phyloP scores from a whole-genome alignment of 306 rosid species.

The Cyamopsis tetragonoloba region DNA sequence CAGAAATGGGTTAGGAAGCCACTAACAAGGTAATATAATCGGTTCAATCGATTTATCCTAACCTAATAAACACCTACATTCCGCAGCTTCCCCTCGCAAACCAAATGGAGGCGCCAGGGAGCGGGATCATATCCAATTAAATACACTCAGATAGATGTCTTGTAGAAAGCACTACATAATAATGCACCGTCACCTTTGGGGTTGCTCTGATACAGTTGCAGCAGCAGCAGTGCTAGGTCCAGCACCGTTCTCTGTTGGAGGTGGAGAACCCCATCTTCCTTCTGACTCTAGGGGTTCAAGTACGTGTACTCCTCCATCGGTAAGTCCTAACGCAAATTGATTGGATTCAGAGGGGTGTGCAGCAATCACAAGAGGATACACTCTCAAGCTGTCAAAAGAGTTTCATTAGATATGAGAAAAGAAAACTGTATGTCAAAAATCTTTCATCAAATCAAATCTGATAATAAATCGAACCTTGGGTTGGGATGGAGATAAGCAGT shows the following conservation, averaged over 20 bases:
- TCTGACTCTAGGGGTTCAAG: conserved; percentile 90
- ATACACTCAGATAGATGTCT: conserved; percentile 37
- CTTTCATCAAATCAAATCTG: conserved; percentile 13
- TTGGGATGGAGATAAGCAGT: conserved; percentile 77
- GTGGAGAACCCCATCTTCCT: conserved; percentile 95
- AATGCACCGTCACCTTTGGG: conserved; percentile 61
- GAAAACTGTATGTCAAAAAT: background rate
- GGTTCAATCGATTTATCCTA: conserved; percentile 54
- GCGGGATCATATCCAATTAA: conserved; percentile 42
- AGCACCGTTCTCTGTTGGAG: conserved; percentile 88
- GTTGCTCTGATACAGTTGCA: conserved; percentile 64
- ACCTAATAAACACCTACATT: conserved; percentile 46
- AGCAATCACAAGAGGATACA: conserved; percentile 80
- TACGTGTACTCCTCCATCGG: conserved; percentile 87
- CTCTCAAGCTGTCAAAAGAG: conserved; percentile 58
- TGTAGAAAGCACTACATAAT: conserved; percentile 22
- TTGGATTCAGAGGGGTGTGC: conserved; percentile 95
- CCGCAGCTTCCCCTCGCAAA: conserved; percentile 59
- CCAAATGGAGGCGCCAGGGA: conserved; percentile 41
- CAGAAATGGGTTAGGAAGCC: conserved; percentile 39
- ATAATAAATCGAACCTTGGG: conserved; percentile 60
- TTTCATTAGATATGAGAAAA: background rate
- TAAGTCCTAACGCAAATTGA: conserved; percentile 92
- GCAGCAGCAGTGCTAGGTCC: conserved; percentile 77
- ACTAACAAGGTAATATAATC: conserved; percentile 42